These are phyloP conservation scores for Clarireedia homoeocarpa DNA, from an alignment of 2,329 filamentous ascomycete species.

Conservation along the genomic window DNA sequence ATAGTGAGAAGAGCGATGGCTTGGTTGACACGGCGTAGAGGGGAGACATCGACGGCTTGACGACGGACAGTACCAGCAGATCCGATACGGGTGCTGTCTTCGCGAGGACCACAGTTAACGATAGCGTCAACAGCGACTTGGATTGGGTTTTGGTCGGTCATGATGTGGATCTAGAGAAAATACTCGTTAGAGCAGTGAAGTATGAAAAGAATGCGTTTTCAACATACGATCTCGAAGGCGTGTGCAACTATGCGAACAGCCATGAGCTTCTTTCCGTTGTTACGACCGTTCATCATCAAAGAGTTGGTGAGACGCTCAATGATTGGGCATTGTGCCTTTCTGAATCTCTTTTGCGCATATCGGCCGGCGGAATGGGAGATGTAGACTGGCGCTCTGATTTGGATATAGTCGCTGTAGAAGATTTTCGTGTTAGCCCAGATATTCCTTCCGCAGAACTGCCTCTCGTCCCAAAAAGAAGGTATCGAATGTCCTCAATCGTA, in stretches of 20 bases:
- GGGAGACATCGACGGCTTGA: conserved; percentile 99
- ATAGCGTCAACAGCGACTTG: conserved; percentile 99
- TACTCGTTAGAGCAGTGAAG: conserved; percentile 7
- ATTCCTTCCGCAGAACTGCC: conserved; percentile 21
- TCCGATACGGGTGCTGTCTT: conserved; percentile 99
- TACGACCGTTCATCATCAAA: conserved; percentile 99
- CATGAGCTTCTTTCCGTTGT: conserved; percentile 99
- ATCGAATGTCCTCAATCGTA: not conserved
- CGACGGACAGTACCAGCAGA: conserved; percentile 99
- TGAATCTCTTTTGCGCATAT: conserved; percentile 99
- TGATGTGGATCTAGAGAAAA: conserved; percentile 82
- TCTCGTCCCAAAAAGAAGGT: conserved; percentile 1
- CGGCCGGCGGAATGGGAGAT: conserved; percentile 97
- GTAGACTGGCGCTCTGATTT: conserved; percentile 98
- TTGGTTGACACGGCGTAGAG: conserved; percentile 99
- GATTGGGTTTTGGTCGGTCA: conserved; percentile 99
- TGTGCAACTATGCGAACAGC: conserved; percentile 98
- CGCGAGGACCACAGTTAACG: conserved; percentile 99
- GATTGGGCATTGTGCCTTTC: conserved; percentile 99
- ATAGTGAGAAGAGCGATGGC: conserved; percentile 98
- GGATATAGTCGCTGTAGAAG: conserved; percentile 86
- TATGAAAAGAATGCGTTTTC: conserved; percentile 5
- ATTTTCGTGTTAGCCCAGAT: conserved; percentile 6
- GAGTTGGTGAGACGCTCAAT: conserved; percentile 99
- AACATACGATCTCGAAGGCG: conserved; percentile 97